These are phyloP conservation scores for Fusarium burgessii DNA, from an alignment of 2,329 filamentous ascomycete genomes.

Conservation along the genomic window DNA sequence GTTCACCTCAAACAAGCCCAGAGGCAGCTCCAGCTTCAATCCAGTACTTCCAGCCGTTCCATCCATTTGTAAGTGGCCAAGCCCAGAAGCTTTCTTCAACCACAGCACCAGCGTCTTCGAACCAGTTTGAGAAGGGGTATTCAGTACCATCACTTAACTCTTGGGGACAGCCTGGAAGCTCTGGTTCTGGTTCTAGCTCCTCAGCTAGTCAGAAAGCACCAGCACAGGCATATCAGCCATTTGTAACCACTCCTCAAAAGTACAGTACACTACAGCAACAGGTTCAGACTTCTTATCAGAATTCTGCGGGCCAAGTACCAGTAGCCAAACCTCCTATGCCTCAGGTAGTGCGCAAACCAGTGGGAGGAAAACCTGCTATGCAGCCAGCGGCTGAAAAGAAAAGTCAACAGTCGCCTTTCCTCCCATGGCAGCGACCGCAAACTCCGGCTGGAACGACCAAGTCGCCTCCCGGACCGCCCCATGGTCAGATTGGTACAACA, in stretches of 20 bases:
- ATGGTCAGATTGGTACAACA: neutral
- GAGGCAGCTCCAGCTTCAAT: neutral
- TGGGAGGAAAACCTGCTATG: neutral
- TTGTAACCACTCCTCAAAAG: neutral
- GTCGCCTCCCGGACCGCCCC: neutral
- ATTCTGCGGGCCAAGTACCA: neutral
- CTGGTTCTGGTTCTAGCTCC: neutral
- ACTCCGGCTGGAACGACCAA: neutral
- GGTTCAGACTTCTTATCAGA: neutral
- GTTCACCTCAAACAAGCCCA: neutral
- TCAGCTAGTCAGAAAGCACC: neutral
- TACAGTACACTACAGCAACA: neutral
- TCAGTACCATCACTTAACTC: neutral
- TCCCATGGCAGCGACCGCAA: neutral
- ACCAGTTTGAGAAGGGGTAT: neutral
- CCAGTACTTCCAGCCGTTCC: conserved; percentile 3
- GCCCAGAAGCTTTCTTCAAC: neutral
- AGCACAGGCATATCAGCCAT: neutral
- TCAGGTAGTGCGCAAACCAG: neutral
- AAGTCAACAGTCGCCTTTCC: neutral
- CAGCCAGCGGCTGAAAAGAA: neutral
- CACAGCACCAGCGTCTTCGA: neutral
- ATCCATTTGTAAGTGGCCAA: neutral
- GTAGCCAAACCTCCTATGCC: neutral
- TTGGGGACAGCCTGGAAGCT: neutral